Evolutionary conservation across 2,329 filamentous ascomycete genomes (phyloP), one percentile per base, ranked within the genome.

Genomic region (Aureobasidium sp.): DNA sequence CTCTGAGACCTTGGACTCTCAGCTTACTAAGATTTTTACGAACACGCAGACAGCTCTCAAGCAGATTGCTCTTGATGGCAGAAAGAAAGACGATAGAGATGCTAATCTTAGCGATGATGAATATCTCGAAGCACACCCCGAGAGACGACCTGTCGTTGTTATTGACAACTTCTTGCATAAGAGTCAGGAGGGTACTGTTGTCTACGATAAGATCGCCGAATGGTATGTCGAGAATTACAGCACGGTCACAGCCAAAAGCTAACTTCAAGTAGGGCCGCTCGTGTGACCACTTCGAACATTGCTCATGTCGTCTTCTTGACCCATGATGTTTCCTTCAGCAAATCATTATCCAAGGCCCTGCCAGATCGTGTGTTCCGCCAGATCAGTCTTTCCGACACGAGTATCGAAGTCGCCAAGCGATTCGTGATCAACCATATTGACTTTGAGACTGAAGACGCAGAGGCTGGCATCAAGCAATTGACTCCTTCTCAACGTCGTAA

Each of bases 271-370:
- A 58, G 54, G 54, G 91, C 92, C 1, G 91, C 94, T 4, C 81
- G 85, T 1, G 77, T 97, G 32, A 92, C 94, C 0, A 90, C 90
- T 49, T 87, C 88, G 57, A 96, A 97, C 66, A 82, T 96, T 47
- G 93, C 93, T 0, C 94, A 97, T 73, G 91, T 97, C 61, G 87
- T 99, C 62, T 96, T 97, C 79, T 79, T 99, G 41, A 97, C 93
- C 0, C 91, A 88, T 62, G 93, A 97, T 66, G 84, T 91, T 1
- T 90, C 91, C 0, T 96, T 91, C 74, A 88, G 89, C 54, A 97
- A 97, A 73, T 87, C 90, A 0, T 79, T 97, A 2, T 86, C 89
- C 63, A 94, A 91, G 71, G 89, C 91, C 0, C 81, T 99, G 25
- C 94, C 94, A 0, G 93, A 97, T 69, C 85, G 94, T 29, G 88